Conservation (phyloP, 371 early-diverging fungal genomes). For the Rhizopus microsporus region DNA sequence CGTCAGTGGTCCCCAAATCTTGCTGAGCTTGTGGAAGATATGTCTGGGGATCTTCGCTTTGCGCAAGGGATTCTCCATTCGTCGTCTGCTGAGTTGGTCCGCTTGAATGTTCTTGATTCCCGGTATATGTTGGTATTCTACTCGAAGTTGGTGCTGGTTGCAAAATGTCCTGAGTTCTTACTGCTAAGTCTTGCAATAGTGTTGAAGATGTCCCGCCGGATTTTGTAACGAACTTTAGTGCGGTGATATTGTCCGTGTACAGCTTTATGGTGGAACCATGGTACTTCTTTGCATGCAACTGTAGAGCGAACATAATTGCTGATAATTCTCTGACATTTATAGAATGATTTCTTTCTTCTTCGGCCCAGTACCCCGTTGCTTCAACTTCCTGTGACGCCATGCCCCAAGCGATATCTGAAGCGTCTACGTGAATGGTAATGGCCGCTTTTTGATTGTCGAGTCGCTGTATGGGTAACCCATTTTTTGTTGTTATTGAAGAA, state of each 20-base stretch:
- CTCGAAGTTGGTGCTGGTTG: constrained; percentile 4
- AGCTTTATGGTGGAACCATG: background rate
- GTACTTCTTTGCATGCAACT: background rate
- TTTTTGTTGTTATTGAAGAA: no score
- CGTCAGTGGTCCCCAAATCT: constrained; percentile 8
- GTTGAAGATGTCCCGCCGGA: constrained; percentile 10
- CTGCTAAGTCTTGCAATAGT: background rate
- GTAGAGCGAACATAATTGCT: background rate
- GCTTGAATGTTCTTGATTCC: constrained; percentile 18
- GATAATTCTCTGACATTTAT: constrained; percentile 11
- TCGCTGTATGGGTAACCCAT: constrained; percentile 11
- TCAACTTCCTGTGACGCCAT: background rate
- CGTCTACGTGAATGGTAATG: constrained; percentile 5
- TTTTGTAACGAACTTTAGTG: constrained; percentile 6
- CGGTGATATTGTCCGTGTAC: constrained; percentile 4
- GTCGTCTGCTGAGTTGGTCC: constrained; percentile 20
- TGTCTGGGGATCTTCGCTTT: constrained; percentile 8
- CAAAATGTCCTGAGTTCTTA: background rate
- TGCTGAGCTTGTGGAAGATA: constrained; percentile 6
- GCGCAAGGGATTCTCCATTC: constrained; percentile 11
- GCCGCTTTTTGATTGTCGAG: background rate
- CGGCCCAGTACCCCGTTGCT: constrained; percentile 8
- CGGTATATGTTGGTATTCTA: constrained; percentile 20
- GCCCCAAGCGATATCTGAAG: constrained; percentile 5
- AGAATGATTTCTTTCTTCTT: constrained; percentile 2